Evolutionary conservation across 2,329 filamentous ascomycete species (phyloP).

Genomic region (Cyanodermella asteris): DNA sequence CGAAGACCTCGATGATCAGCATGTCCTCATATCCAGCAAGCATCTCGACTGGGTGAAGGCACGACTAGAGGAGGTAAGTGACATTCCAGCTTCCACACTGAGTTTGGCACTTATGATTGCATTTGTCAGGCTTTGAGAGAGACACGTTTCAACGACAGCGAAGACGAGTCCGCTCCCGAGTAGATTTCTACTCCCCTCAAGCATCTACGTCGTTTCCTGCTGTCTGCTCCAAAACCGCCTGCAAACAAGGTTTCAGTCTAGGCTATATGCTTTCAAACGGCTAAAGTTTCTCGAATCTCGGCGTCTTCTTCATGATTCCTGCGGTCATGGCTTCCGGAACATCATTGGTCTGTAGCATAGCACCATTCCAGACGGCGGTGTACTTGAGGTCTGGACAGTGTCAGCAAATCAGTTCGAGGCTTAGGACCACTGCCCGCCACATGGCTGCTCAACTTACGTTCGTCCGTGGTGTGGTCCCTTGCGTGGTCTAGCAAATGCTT

Average conservation of each 20-base stretch:
- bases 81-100: too few relatives aligned
- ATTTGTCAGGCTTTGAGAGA: too few relatives aligned
- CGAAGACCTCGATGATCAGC: slow-evolving; percentile 24
- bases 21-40: slow-evolving; percentile 23
- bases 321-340: slow-evolving; percentile 52
- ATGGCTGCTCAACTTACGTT: too few relatives aligned
- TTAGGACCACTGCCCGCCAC: slow-evolving; percentile 24
- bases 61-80: slow-evolving; percentile 19
- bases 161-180: too few relatives aligned
- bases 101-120: too few relatives aligned
- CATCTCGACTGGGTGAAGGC: slow-evolving; percentile 21
- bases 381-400: slow-evolving; percentile 53
- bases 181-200: too few relatives aligned
- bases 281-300: slow-evolving; percentile 66
- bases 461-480: slow-evolving; percentile 53
- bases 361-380: slow-evolving; percentile 71
- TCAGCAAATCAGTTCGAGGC: slow-evolving; percentile 1
- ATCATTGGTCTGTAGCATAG: slow-evolving; percentile 61
- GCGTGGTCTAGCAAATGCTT: slow-evolving; percentile 73
- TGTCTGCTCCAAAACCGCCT: too few relatives aligned
- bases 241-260: too few relatives aligned
- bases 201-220: too few relatives aligned
- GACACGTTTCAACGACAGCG: too few relatives aligned
- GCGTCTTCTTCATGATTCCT: slow-evolving; percentile 55
- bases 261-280: too few relatives aligned